These are phyloP conservation scores for Penicillium desertorum DNA, from an alignment of 495 filamentous ascomycete species.

Conservation along the genomic window DNA sequence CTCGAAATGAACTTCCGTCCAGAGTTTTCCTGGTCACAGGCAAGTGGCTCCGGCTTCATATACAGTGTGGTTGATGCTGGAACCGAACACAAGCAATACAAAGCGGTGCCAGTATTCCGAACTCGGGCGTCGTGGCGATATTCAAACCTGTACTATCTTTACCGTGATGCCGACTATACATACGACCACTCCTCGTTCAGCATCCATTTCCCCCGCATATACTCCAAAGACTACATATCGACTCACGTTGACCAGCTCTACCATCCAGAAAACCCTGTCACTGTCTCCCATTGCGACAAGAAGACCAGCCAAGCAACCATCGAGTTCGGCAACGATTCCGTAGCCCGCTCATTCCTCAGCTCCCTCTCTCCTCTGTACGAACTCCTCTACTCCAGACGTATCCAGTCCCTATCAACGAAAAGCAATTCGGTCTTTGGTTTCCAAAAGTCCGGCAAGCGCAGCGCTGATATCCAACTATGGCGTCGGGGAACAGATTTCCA, in stretches of 20 bases:
- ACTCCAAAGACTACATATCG: conserved; percentile 41
- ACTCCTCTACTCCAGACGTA: conserved; percentile 36
- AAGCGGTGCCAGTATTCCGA: conserved; percentile 31
- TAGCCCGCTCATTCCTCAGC: conserved; percentile 32
- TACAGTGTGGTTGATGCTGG: conserved; percentile 38
- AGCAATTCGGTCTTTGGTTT: conserved; percentile 22
- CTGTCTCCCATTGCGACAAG: conserved; percentile 42
- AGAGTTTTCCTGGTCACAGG: conserved; percentile 29
- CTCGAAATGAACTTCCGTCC: conserved; percentile 27
- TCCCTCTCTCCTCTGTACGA: conserved; percentile 33
- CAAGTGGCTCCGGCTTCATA: conserved; percentile 29
- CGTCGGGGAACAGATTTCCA: conserved; percentile 25
- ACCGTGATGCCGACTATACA: conserved; percentile 36
- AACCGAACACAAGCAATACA: conserved; percentile 39
- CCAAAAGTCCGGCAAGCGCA: conserved; percentile 35
- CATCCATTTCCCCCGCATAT: conserved; percentile 33
- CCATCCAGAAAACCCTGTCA: conserved; percentile 25
- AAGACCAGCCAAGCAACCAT: conserved; percentile 21
- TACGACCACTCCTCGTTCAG: conserved; percentile 29
- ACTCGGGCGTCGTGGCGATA: conserved; percentile 34
- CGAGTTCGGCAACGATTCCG: conserved; percentile 29
- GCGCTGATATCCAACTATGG: conserved; percentile 40
- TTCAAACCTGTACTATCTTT: conserved; percentile 36
- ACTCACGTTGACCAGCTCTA: conserved; percentile 40
- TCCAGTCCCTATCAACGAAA: conserved; percentile 35